Evolutionary conservation across 768 basidiomycete species (phyloP), one percentile per base, ranked within the genome.

Genomic region (Clathrus columnatus): DNA sequence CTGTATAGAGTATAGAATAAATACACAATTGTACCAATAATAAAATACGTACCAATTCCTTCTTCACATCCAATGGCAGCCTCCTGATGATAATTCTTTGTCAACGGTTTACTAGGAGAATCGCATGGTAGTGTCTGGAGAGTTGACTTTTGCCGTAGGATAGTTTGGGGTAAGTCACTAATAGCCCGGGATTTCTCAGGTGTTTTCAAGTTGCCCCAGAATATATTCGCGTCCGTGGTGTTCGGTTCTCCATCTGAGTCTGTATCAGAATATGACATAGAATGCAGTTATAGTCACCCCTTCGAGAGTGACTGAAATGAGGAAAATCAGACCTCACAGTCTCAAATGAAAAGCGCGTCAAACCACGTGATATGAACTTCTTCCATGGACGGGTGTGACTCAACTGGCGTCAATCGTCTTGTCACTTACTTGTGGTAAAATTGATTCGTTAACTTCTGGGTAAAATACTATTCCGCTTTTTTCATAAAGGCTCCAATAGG

Each of bases 171-270:
- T 2, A 30, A 45, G 27, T 55, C 54, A 17, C 32, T n/a, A 27
- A 11, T 24, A 16, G 36, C 18, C 14, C 46, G 20, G 26, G 54
- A 55, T 41, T 48, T 47, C 27, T 55, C 54, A 28, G 54, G 54
- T 11, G 54, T 55, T 30, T 55, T 55, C 2, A 55, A 29, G 20
- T 55, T 45, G 11, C 54, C 54, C 54, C 54, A 55, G 27, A 55
- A 55, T 28, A 55, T 18, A 8, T 42, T 44, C 14, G 54, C 44
- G 20, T 47, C 43, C 18, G 1, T 27, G n/a, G 54, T 29, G 27
- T 55, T 55, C 14, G 54, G 54, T 29, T 55, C 54, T 4, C 11
- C 32, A 18, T 55, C 54, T 23, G 54, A 55, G 24, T 55, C 54
- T 8, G 54, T 47, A 18, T 47, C 46, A 8, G 46, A 47, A 14